Conservation (phyloP, 768 basidiomycete species). For the Tulasnella sp. region DNA sequence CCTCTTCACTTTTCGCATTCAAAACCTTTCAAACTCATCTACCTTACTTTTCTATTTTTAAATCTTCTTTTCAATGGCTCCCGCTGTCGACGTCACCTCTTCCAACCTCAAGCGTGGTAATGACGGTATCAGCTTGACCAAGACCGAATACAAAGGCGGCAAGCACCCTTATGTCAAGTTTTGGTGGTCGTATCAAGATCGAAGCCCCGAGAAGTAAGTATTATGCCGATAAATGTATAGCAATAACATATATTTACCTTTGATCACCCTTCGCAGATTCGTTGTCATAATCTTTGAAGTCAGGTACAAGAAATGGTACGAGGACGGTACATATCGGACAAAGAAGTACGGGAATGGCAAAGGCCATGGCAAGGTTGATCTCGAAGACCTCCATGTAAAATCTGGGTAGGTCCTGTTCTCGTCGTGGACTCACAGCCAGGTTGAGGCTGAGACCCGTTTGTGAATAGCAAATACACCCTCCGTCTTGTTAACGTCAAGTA, state of each 20-base stretch:
- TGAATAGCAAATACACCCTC: neutral
- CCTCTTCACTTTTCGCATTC: neutral
- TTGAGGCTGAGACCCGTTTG: neutral
- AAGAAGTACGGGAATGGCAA: neutral
- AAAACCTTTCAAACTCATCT: neutral
- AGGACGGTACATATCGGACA: neutral
- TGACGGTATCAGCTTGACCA: neutral
- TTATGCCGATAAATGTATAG: neutral
- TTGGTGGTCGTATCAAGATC: neutral
- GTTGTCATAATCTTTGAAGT: neutral
- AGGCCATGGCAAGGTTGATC: neutral
- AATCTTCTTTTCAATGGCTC: neutral
- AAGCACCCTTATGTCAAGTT: neutral
- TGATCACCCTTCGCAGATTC: neutral
- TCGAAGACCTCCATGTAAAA: neutral
- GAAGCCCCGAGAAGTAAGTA: neutral
- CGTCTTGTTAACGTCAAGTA: neutral
- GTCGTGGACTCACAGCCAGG: too few species aligned
- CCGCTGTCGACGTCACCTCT: neutral
- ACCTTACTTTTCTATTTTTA: slow-evolving; percentile 1
- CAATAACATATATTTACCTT: too few species aligned
- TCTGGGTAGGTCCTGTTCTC: neutral
- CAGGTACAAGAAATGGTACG: neutral
- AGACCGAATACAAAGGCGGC: neutral
- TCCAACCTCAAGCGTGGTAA: neutral